phyloP scores from a whole-genome alignment of 2,329 filamentous ascomycete genomes.

The Colletotrichum neosansevieriae region DNA sequence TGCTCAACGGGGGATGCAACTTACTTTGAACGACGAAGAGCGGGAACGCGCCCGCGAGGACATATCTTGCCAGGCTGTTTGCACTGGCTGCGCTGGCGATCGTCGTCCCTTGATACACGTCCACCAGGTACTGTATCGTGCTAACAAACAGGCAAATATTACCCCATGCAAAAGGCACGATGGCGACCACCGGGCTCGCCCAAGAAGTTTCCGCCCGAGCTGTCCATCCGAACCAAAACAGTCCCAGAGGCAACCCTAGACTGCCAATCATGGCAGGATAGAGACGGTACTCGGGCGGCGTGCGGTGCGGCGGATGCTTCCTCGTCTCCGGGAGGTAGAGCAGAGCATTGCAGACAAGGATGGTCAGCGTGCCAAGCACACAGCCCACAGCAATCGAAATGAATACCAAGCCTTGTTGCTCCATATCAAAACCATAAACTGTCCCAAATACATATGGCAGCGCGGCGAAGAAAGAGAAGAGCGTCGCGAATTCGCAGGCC shows the following conservation, averaged over 20 bases:
- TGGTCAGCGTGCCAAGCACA: conserved; percentile 55
- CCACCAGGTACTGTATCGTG: conserved; percentile 64
- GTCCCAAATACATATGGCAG: conserved; percentile 61
- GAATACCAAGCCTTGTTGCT: conserved; percentile 59
- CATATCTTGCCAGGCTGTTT: conserved; percentile 69
- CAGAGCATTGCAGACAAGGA: conserved; percentile 55
- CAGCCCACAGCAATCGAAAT: conserved; percentile 60
- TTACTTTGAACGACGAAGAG: conserved; percentile 70
- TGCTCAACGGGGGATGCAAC: conserved; percentile 38
- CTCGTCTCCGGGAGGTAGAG: conserved; percentile 55
- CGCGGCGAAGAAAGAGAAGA: conserved; percentile 65
- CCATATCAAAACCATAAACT: conserved; percentile 58
- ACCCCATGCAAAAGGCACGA: conserved; percentile 69
- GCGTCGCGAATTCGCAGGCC: conserved; percentile 62
- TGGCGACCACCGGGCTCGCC: conserved; percentile 63
- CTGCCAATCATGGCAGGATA: conserved; percentile 69
- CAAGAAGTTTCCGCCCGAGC: conserved; percentile 59
- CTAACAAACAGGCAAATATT: conserved; percentile 71
- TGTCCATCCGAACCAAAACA: conserved; percentile 74
- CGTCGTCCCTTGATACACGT: conserved; percentile 66
- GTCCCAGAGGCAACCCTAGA: conserved; percentile 64
- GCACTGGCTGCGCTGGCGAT: conserved; percentile 71
- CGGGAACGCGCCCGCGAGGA: conserved; percentile 68
- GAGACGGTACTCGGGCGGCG: conserved; percentile 68
- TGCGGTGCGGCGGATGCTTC: conserved; percentile 49